phyloP scores from a whole-genome alignment of 2,329 filamentous ascomycete species.

The Paramyrothecium sp. region DNA sequence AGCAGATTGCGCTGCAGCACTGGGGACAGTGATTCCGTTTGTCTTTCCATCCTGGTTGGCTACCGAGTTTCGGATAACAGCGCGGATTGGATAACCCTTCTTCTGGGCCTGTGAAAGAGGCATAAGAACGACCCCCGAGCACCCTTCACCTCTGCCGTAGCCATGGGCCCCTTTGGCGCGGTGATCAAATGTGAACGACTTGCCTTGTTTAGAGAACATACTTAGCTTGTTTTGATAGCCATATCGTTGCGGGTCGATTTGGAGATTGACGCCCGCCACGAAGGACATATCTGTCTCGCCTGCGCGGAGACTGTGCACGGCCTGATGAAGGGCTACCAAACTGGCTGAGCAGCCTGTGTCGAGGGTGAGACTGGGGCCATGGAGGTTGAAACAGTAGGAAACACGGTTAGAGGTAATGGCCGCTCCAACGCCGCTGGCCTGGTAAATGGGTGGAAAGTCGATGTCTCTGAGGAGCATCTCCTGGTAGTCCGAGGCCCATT shows the following conservation, averaged over 20 bases:
- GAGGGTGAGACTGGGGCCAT: conserved; percentile 44
- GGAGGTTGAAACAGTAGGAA: conserved; percentile 46
- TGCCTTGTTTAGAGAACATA: conserved; percentile 22
- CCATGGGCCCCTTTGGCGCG: conserved; percentile 46
- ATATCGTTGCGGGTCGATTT: conserved; percentile 19
- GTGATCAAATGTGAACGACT: conserved; percentile 35
- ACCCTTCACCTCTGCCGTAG: conserved; percentile 47
- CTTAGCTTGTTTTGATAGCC: conserved; percentile 18
- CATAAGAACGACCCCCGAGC: conserved; percentile 41
- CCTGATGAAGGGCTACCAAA: conserved; percentile 45
- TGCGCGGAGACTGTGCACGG: conserved; percentile 27
- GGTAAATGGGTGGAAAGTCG: conserved; percentile 45
- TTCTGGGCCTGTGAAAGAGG: conserved; percentile 35
- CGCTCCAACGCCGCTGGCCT: conserved; percentile 40
- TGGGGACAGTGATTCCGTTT: conserved; percentile 38
- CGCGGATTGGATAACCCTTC: conserved; percentile 33
- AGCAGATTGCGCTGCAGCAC: conserved; percentile 28
- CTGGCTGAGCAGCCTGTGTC: conserved; percentile 51
- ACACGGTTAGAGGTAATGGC: conserved; percentile 45
- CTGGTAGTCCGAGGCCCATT: conserved; percentile 20
- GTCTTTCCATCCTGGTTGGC: conserved; percentile 40
- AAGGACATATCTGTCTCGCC: conserved; percentile 27
- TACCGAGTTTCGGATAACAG: conserved; percentile 35
- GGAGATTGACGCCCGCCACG: conserved; percentile 24
- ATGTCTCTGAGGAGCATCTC: conserved; percentile 22